These are phyloP conservation scores for Vanderwaltozyma verrucispora DNA, from an alignment of 805 yeast genomes.

Conservation along the genomic window DNA sequence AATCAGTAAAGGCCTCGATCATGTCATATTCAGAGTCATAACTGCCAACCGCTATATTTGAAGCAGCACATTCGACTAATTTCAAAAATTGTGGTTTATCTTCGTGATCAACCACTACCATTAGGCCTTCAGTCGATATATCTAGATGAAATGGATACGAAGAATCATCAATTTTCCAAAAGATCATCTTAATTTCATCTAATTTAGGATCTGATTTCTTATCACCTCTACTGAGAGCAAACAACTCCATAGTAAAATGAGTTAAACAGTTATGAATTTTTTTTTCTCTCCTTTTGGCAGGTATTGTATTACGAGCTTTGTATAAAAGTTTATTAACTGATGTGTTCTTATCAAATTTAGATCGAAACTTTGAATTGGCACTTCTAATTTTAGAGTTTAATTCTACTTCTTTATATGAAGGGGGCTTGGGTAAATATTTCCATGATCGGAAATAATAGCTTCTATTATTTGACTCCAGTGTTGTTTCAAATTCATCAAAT, in stretches of 20 bases:
- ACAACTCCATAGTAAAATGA: slow-evolving; percentile 58
- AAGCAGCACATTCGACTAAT: slow-evolving; percentile 10
- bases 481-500: slow-evolving; percentile 13
- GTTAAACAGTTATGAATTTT: slow-evolving; percentile 39
- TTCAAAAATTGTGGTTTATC: slow-evolving; percentile 2
- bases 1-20: slow-evolving; percentile 42
- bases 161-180: slow-evolving; percentile 51
- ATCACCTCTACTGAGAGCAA: slow-evolving; percentile 42
- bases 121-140: slow-evolving; percentile 31
- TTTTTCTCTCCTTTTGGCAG: slow-evolving; percentile 28
- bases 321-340: slow-evolving; percentile 27
- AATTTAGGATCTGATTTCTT: slow-evolving; percentile 51
- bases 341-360: slow-evolving; percentile 45
- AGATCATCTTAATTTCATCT: slow-evolving; percentile 50
- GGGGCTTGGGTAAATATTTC: slow-evolving; percentile 42
- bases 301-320: slow-evolving; percentile 4
- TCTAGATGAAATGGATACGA: slow-evolving; percentile 27
- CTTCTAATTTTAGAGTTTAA: neutral
- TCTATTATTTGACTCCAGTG: slow-evolving; percentile 2
- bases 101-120: slow-evolving; percentile 12
- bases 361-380: slow-evolving; percentile 16
- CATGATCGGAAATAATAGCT: slow-evolving; percentile 22
- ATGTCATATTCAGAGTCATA: slow-evolving; percentile 49
- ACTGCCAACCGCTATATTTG: slow-evolving; percentile 27
- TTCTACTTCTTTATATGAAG: slow-evolving; percentile 33